Percentiles rank a stretch among this genome's conserved stretches.
Evolutionary conservation across 768 basidiomycete genomes (phyloP).

Genomic region (Phanerochaete carnosa): DNA sequence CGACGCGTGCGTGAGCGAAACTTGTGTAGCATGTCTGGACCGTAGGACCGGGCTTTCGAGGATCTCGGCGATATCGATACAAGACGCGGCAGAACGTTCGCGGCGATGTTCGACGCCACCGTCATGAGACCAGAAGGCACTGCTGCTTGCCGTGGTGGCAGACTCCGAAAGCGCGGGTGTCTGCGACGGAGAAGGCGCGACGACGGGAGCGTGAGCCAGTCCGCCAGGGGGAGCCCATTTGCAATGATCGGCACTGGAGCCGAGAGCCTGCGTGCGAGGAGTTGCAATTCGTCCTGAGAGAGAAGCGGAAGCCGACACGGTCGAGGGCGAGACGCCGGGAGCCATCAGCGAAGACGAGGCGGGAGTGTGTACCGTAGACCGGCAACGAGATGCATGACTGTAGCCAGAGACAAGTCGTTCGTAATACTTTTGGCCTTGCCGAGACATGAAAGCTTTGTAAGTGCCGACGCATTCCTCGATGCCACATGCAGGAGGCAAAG

Average conservation of each 20-base stretch:
- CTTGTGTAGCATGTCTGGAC: conserved; percentile 10
- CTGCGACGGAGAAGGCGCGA: conserved; percentile 9
- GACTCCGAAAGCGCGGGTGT: conserved; percentile 14
- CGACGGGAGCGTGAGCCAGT: conserved; percentile 2
- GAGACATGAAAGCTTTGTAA: conserved; percentile 50
- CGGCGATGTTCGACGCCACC: neutral
- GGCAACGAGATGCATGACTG: conserved; percentile 9
- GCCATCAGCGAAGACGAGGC: neutral
- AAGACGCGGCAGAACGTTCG: conserved; percentile 3
- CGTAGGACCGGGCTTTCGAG: conserved; percentile 19
- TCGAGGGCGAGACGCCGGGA: neutral
- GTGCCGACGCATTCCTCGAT: conserved; percentile 50
- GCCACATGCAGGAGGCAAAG: conserved; percentile 42
- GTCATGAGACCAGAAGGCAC: conserved; percentile 5
- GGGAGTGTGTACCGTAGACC: neutral
- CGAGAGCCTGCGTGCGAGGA: neutral
- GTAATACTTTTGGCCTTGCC: conserved; percentile 44
- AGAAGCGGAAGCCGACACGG: neutral
- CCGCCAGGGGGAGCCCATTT: conserved; percentile 14
- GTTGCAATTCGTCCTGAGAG: neutral
- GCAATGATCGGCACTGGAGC: conserved; percentile 6
- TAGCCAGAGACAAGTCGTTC: conserved; percentile 30
- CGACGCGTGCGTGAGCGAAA: neutral
- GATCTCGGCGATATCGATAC: conserved; percentile 19
- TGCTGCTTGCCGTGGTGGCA: conserved; percentile 1